Evolutionary conservation across 1,139 yeast genomes (phyloP), one percentile per base, ranked within the genome.

Genomic region (Taphrina pruni): DNA sequence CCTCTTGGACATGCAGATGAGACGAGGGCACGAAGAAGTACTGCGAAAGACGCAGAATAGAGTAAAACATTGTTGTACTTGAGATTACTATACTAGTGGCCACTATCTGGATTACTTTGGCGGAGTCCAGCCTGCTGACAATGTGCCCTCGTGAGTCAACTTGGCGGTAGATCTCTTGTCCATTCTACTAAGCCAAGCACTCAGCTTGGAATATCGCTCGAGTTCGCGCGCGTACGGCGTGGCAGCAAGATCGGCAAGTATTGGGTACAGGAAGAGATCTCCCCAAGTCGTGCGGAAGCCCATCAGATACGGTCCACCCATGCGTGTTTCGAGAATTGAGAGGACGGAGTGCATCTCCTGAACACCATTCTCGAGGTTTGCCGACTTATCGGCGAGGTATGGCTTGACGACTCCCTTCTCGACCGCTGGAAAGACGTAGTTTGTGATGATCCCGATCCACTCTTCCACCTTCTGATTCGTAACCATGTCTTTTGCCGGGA

Each of bases 281-380:
- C 55, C 67, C 67, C 67, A 64, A 5, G 67, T 64, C 39, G 58
- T 55, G 45, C 55, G 51, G 55, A 64, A 43, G 35, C 67, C 67
- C 51, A 54, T 43, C n/a, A 64, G 41, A 32, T 64, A 64, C 2
- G 67, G 67, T 1, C 67, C 67, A 12, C 46, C 60, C 48, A 54
- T 32, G n/a, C 50, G 36, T 32, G 45, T 26, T 43, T 54, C 52
- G 7, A 64, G 14, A 14, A 64, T 55, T 3, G 38, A 12, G n/a
- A 64, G 46, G 46, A 57, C 52, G 7, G n/a, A 21, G 36, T 45
- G 38, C 48, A 64, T 35, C 26, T 55, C 43, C 12, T 17, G 35
- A 9, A 64, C 48, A 8, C 61, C 67, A 4, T 26, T 36, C 6
- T 43, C 14, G 3, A 43, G 32, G 35, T 64, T 51, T 7, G 61